These are phyloP conservation scores for Zygotorulaspora sp. DNA, from an alignment of 805 yeast genomes.

Conservation along the genomic window DNA sequence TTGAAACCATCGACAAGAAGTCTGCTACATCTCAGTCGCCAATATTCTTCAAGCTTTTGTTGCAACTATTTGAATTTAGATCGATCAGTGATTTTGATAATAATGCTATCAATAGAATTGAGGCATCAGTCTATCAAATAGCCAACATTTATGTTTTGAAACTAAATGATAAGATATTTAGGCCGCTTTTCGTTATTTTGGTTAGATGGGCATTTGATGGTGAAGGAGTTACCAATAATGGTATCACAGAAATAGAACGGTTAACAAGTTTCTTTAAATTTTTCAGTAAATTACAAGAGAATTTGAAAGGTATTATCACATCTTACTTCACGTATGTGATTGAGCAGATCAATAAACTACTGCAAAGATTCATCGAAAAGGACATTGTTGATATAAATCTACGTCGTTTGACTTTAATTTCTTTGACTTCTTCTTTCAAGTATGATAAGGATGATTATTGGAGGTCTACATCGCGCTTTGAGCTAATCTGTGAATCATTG, in stretches of 20 bases:
- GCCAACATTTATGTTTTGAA: conserved; percentile 79
- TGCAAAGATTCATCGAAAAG: conserved; percentile 46
- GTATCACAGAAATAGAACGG: conserved; percentile 51
- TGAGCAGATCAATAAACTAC: conserved; percentile 60
- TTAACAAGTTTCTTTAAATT: conserved; percentile 76
- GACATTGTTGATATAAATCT: conserved; percentile 48
- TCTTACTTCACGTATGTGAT: conserved; percentile 80
- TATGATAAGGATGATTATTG: conserved; percentile 93
- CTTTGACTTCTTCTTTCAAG: conserved; percentile 76
- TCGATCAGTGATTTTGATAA: conserved; percentile 53
- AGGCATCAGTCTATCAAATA: conserved; percentile 66
- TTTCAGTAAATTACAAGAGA: conserved; percentile 78
- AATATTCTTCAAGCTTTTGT: conserved; percentile 60
- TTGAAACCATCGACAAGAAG: conserved; percentile 68
- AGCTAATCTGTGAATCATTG: conserved; percentile 57
- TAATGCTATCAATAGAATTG: conserved; percentile 77
- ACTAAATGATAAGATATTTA: conserved; percentile 86
- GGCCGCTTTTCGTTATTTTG: conserved; percentile 83
- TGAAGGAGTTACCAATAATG: conserved; percentile 52
- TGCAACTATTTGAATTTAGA: conserved; percentile 68
- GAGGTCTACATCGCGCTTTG: conserved; percentile 84
- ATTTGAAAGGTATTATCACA: conserved; percentile 80
- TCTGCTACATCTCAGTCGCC: conserved; percentile 68
- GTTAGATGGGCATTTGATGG: conserved; percentile 92
- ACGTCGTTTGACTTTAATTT: conserved; percentile 67